These are phyloP conservation scores for Paramyrothecium sp. DNA, from an alignment of 2,329 filamentous ascomycete species.

Conservation along the genomic window DNA sequence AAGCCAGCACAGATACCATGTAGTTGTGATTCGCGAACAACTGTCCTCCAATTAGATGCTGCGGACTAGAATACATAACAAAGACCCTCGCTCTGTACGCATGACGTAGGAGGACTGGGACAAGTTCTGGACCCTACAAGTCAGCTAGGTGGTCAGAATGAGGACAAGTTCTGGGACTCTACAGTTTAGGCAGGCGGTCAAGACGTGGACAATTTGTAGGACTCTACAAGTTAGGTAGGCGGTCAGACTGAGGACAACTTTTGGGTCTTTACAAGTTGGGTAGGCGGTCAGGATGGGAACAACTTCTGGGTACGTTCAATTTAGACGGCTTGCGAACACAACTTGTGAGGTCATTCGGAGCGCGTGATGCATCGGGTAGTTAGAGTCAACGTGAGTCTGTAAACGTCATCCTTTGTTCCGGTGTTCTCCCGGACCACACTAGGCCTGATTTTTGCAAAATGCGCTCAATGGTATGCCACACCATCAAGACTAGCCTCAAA, in stretches of 20 bases:
- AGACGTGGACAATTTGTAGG: no score
- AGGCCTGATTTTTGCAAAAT: neutral
- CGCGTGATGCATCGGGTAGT: neutral
- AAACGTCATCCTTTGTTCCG: neutral
- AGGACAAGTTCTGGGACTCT: no score
- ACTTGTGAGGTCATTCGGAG: neutral
- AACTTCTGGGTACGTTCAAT: neutral
- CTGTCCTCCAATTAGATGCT: no score
- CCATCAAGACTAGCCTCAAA: neutral
- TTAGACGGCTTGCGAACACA: neutral
- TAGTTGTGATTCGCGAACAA: no score
- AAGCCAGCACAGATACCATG: no score
- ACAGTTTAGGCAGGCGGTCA: no score
- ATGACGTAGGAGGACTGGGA: no score
- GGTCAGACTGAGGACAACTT: neutral
- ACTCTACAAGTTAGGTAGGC: no score
- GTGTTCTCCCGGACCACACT: neutral
- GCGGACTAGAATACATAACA: no score
- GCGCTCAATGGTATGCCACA: neutral
- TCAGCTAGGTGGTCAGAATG: no score
- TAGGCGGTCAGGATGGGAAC: neutral
- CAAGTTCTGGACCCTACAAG: no score
- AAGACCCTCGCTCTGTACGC: no score
- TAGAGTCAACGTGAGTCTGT: neutral
- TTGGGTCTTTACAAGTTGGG: neutral